Base-by-base conservation (phyloP, 1,284 basidiomycete genomes). In the Coniferiporia weirii region DNA sequence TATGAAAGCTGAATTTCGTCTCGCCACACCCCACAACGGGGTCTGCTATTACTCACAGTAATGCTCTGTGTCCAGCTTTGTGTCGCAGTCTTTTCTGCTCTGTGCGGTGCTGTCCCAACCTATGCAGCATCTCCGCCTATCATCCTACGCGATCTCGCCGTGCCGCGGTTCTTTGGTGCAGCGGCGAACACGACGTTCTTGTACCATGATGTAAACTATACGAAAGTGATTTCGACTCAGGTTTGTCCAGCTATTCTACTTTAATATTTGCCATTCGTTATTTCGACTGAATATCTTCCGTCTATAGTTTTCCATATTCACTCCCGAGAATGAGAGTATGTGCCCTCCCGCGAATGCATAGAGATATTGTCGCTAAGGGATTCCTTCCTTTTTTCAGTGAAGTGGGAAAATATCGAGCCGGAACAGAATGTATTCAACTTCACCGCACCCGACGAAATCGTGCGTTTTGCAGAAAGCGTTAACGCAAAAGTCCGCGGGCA, bases 301-400 rank as follows among this genome's bases (percentile, higher is more conserved):
- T 13, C 20, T n/a, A 19, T 20, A 61, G 60, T 61, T 53, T 35
- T 61, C 60, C 7, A 57, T 61, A 13, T 58, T 61, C 45, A 61
- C 60, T 17, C 56, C 60, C 4, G 60, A 61, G 40, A 61, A 61
- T 52, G 60, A 61, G 40, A 61, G 60, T 61, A 45, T 22, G 60
- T 48, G 44, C 19, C 54, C 20, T 22, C 15, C 27, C 9, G 52
- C 56, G 7, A 9, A 15, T 61, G 19, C 27, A 35, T 35, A 34
- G n/a, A 13, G 20, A 35, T 9, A 12, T 46, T 46, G 17, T 15
- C 17, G 4, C 34, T 51, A 49, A 47, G 15, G 36, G 35, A 22
- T 12, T 12, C n/a, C 4, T 4, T 7, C 36, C 17, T 38, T 12
- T 32, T 17, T n/a, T n/a, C n/a, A 61, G 60, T 61, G 60, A 61